Evolutionary conservation across 2,329 filamentous ascomycete genomes (phyloP).

Genomic region (Aspergillus vadensis): DNA sequence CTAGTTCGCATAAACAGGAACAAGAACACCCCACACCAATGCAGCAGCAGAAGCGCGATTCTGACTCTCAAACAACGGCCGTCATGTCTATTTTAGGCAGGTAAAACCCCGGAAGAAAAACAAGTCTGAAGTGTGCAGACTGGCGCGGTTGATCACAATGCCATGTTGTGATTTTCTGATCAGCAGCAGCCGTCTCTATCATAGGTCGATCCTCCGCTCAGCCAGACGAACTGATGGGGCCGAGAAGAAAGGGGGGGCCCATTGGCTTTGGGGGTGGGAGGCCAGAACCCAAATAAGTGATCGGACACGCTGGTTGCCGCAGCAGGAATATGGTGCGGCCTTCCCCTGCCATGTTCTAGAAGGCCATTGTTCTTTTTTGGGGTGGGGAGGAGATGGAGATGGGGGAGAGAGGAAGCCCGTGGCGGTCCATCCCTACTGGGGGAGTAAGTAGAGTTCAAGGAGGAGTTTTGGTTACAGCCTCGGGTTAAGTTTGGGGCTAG

Average conservation of each 20-base stretch:
- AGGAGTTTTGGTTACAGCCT: background rate
- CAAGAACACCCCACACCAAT: background rate
- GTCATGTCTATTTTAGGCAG: constrained; percentile 15
- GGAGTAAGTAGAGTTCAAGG: background rate
- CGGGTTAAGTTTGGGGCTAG: constrained; percentile 9
- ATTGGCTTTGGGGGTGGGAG: background rate
- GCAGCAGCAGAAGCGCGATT: background rate
- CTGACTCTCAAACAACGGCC: constrained; percentile 10
- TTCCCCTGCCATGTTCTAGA: constrained; percentile 12
- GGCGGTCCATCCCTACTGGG: background rate
- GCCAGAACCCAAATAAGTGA: background rate
- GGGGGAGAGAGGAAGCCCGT: background rate
- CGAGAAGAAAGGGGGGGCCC: constrained; percentile 1
- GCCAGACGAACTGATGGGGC: constrained; percentile 9
- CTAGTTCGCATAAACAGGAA: background rate
- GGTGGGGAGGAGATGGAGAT: background rate
- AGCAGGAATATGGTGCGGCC: constrained; percentile 3
- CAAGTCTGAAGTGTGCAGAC: constrained; percentile 1
- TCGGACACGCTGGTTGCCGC: constrained; percentile 3
- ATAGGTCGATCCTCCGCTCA: constrained; percentile 19
- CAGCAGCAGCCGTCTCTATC: constrained; percentile 3
- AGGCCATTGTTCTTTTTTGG: constrained; percentile 4
- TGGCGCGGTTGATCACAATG: background rate
- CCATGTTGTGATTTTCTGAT: background rate
- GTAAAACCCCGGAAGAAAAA: background rate